Evolutionary conservation across 495 filamentous ascomycete genomes (phyloP).

Genomic region (Poronia punctata): DNA sequence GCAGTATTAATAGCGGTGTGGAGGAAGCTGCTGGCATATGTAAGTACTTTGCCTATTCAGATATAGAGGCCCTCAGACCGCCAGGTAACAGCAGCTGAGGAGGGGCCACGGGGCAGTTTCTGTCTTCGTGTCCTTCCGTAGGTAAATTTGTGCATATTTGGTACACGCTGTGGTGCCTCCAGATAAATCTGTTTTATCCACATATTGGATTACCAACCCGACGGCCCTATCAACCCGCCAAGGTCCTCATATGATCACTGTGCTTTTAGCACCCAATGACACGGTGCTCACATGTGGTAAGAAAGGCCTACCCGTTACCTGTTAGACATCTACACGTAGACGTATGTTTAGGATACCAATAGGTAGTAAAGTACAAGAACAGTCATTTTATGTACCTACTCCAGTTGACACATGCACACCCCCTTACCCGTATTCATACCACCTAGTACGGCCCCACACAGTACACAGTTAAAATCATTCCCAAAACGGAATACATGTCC

Average conservation of each 20-base stretch:
- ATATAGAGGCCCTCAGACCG: conserved; percentile 11
- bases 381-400: too few relatives aligned
- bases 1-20: conserved; percentile 10
- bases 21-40: conserved; percentile 5
- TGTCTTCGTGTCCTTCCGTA: conserved; percentile 5
- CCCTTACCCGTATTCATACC: too few relatives aligned
- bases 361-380: too few relatives aligned
- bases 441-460: too few relatives aligned
- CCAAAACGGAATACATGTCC: conserved; percentile 5
- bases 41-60: conserved; percentile 14
- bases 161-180: conserved; percentile 7
- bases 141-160: conserved; percentile 1
- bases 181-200: conserved; percentile 4
- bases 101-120: conserved; percentile 11
- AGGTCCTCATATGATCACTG: neutral
- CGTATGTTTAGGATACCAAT: too few relatives aligned
- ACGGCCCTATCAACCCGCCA: conserved; percentile 11
- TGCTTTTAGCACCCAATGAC: too few relatives aligned
- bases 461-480: neutral
- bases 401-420: too few relatives aligned
- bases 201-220: conserved; percentile 6
- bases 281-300: too few relatives aligned
- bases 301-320: too few relatives aligned
- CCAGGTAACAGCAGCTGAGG: conserved; percentile 6
- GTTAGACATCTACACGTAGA: too few relatives aligned